Evolutionary conservation across 1,139 yeast species (phyloP).

Genomic region (Kurtzmaniella quercitrusa): DNA sequence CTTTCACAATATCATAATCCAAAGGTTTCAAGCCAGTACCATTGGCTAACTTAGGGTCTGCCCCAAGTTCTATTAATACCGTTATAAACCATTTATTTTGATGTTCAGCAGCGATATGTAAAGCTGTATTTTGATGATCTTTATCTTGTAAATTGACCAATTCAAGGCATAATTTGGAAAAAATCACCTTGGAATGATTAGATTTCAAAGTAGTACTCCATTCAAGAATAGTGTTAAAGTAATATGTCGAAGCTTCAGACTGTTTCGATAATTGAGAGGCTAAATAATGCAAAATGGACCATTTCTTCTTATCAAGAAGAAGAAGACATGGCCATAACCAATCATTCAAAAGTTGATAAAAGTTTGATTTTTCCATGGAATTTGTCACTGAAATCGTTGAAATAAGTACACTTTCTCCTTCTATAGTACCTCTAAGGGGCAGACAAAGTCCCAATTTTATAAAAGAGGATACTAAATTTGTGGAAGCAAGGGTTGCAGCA

Average conservation of each 20-base stretch:
- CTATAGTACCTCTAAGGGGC: conserved; percentile 38
- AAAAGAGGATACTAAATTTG: conserved; percentile 32
- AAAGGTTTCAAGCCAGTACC: conserved; percentile 80
- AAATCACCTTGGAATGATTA: conserved; percentile 31
- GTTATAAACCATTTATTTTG: conserved; percentile 82
- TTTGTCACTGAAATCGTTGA: conserved; percentile 41
- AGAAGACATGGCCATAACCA: conserved; percentile 39
- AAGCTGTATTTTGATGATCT: conserved; percentile 76
- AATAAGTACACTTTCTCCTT: conserved; percentile 42
- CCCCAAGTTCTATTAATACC: conserved; percentile 78
- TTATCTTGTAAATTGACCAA: conserved; percentile 75
- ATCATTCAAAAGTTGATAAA: conserved; percentile 24
- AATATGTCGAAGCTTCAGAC: conserved; percentile 50
- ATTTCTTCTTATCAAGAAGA: conserved; percentile 31
- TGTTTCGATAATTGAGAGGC: conserved; percentile 26
- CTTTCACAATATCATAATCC: conserved; percentile 71
- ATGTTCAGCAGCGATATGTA: conserved; percentile 86
- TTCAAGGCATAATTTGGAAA: conserved; percentile 60
- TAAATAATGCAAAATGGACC: conserved; percentile 37
- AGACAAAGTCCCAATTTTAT: conserved; percentile 34
- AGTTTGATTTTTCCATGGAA: conserved; percentile 44
- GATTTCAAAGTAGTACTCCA: conserved; percentile 40
- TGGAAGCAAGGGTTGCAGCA: conserved; percentile 42
- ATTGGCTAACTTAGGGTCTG: conserved; percentile 74
- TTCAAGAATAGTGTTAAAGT: conserved; percentile 70